These are phyloP conservation scores for Triticum turgidum DNA, from an alignment of 176 grass and related monocot genomes.

Conservation along the genomic window DNA sequence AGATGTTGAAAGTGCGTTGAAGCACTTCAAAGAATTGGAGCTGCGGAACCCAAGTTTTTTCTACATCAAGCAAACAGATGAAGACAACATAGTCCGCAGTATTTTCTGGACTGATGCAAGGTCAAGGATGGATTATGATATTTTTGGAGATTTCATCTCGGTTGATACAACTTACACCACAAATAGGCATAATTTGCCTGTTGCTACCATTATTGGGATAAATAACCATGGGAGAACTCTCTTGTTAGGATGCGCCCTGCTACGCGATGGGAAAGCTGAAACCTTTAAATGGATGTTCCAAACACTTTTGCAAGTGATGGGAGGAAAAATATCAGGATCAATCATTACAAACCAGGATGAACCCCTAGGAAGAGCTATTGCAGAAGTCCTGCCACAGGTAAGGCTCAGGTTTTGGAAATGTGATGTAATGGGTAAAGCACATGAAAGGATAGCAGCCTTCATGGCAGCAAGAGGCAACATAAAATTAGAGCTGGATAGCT, in stretches of 20 bases:
- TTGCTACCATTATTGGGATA: slow-evolving; percentile 29
- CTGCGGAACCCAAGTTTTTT: slow-evolving; percentile 12
- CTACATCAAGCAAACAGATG: background rate
- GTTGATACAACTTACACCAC: slow-evolving; percentile 31
- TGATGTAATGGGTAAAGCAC: slow-evolving; percentile 31
- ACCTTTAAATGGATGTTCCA: slow-evolving; percentile 31
- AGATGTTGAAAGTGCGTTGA: slow-evolving; percentile 18
- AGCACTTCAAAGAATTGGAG: slow-evolving; percentile 10
- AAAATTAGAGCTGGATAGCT: background rate
- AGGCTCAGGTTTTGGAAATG: slow-evolving; percentile 13
- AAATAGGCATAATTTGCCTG: slow-evolving; percentile 24
- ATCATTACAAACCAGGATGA: slow-evolving; percentile 29
- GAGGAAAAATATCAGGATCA: slow-evolving; percentile 20
- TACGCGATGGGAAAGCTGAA: background rate
- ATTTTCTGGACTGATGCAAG: slow-evolving; percentile 28
- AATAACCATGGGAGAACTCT: slow-evolving; percentile 24
- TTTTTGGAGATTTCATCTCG: slow-evolving; percentile 23
- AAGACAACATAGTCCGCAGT: slow-evolving; percentile 3
- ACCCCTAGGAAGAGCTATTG: slow-evolving; percentile 23
- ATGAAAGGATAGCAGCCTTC: slow-evolving; percentile 7
- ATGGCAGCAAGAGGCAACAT: background rate
- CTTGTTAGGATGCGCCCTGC: slow-evolving; percentile 19
- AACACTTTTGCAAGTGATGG: slow-evolving; percentile 27
- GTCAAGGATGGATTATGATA: slow-evolving; percentile 23
- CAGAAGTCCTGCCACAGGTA: slow-evolving; percentile 6